phyloP scores from a whole-genome alignment of 164 flowering plant genomes.

The Magnolia kwangsiensis region DNA sequence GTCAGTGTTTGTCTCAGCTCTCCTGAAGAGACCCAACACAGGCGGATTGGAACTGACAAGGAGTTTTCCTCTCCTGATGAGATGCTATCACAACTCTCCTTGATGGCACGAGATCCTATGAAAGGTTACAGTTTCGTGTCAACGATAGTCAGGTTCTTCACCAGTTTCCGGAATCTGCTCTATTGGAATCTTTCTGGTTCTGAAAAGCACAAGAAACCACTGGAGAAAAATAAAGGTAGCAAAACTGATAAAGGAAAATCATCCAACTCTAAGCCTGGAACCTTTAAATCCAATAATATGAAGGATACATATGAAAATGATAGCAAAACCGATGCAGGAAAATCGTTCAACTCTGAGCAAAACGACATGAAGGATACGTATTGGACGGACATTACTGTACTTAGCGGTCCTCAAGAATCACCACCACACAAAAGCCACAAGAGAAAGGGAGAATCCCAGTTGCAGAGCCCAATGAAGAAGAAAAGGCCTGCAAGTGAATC shows the following conservation, averaged over 20 bases:
- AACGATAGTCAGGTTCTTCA: constrained; percentile 34
- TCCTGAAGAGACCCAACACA: constrained; percentile 12
- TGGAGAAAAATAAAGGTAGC: constrained; percentile 12
- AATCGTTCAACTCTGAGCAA: not conserved
- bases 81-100: constrained; percentile 44
- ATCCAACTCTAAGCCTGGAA: constrained; percentile 9
- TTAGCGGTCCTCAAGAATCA: constrained; percentile 36
- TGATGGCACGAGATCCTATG: constrained; percentile 52
- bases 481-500: constrained; percentile 14
- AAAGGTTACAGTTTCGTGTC: constrained; percentile 22
- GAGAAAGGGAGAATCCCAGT: constrained; percentile 18
- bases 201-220: constrained; percentile 14
- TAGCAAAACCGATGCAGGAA: too few relatives aligned
- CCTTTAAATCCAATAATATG: too few relatives aligned
- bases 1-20: constrained; percentile 3
- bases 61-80: constrained; percentile 38
- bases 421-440: constrained; percentile 14
- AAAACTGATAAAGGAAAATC: constrained; percentile 9
- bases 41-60: constrained; percentile 7
- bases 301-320: too few relatives aligned
- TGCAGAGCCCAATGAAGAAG: constrained; percentile 14
- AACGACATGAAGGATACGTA: constrained; percentile 36
- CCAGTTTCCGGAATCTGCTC: constrained; percentile 44
- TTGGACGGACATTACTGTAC: constrained; percentile 39
- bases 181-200: constrained; percentile 15